Conservation (phyloP, 345 rosid genomes). For the Chamaenerion angustifolium region DNA sequence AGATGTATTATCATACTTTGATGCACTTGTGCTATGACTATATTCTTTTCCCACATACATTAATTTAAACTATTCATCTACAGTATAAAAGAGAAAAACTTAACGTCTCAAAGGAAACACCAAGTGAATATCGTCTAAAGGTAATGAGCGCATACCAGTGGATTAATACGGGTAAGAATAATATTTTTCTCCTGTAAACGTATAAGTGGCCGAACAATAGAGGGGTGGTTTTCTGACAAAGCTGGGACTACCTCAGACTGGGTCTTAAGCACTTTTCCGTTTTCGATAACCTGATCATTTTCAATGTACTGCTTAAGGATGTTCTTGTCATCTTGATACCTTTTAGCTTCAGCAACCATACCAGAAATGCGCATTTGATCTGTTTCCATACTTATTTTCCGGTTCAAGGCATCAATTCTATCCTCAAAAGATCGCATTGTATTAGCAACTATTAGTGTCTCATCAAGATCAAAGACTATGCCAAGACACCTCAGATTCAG, state of each 20-base stretch:
- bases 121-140: neutral
- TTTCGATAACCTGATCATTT: constrained; percentile 84
- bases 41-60: no score
- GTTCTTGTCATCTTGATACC: constrained; percentile 85
- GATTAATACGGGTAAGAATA: constrained; percentile 93
- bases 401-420: constrained; percentile 65
- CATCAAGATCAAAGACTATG: constrained; percentile 97
- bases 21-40: no score
- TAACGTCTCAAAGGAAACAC: neutral
- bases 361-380: constrained; percentile 64
- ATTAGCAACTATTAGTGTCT: constrained; percentile 91
- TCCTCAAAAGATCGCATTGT: constrained; percentile 95
- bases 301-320: constrained; percentile 89
- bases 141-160: constrained; percentile 39
- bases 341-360: constrained; percentile 73
- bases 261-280: constrained; percentile 66
- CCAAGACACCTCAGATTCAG: constrained; percentile 88
- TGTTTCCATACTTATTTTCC: constrained; percentile 55
- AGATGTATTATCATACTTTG: no score
- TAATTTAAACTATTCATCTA: no score
- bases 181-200: constrained; percentile 80
- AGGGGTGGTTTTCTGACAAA: constrained; percentile 59
- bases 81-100: no score
- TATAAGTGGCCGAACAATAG: constrained; percentile 74
- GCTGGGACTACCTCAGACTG: constrained; percentile 75